These are phyloP conservation scores for Biancaea sappan DNA, from an alignment of 306 rosid species.

Conservation along the genomic window DNA sequence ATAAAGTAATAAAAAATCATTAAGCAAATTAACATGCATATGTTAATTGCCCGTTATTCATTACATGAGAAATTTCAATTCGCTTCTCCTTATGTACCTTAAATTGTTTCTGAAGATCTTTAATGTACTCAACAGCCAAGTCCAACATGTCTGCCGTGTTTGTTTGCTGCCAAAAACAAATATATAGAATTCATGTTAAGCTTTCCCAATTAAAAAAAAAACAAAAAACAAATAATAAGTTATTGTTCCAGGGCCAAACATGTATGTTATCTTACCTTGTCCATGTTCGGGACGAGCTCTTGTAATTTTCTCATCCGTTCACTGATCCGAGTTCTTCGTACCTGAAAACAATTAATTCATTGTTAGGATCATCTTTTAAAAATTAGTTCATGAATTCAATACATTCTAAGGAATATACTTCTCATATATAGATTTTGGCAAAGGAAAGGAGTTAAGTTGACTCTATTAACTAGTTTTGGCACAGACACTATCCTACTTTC, in stretches of 20 bases:
- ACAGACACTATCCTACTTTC: neutral
- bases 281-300: constrained; percentile 95
- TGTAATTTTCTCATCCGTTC: constrained; percentile 91
- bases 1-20: constrained; percentile 11
- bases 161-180: constrained; percentile 69
- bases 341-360: constrained; percentile 43
- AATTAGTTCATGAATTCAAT: neutral
- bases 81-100: constrained; percentile 54
- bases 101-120: constrained; percentile 87
- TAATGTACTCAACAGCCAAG: constrained; percentile 83
- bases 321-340: constrained; percentile 90
- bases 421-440: constrained; percentile 1
- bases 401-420: neutral
- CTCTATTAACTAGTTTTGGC: neutral
- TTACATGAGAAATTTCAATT: neutral
- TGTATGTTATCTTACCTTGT: constrained; percentile 60
- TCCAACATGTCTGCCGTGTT: constrained; percentile 97
- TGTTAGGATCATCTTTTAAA: constrained; percentile 11
- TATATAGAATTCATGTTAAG: neutral
- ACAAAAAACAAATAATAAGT: too few relatives aligned
- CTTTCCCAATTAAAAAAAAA: neutral
- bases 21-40: neutral
- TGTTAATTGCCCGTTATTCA: too few relatives aligned
- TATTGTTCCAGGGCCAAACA: neutral
- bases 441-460: neutral